Conservation (phyloP, 2,329 filamentous ascomycete genomes). For the Zalaria sp. region DNA sequence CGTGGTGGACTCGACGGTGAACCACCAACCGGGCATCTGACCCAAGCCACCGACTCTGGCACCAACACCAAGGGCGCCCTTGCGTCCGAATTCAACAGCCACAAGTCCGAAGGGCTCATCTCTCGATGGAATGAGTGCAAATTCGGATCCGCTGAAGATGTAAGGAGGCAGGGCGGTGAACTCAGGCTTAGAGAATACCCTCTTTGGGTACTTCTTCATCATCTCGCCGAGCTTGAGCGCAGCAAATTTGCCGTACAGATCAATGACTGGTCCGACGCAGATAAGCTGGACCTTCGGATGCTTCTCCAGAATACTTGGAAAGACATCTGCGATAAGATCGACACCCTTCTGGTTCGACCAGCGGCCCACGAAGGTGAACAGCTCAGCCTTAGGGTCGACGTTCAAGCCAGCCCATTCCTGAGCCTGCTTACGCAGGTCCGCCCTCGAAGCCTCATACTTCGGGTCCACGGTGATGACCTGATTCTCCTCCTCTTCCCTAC, state of each 20-base stretch:
- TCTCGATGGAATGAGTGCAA: conserved; percentile 52
- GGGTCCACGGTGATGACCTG: conserved; percentile 38
- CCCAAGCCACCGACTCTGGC: conserved; percentile 52
- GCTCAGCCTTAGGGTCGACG: conserved; percentile 45
- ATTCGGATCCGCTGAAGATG: conserved; percentile 54
- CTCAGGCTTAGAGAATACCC: conserved; percentile 54
- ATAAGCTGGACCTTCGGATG: conserved; percentile 47
- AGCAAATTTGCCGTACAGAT: conserved; percentile 54
- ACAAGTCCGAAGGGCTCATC: conserved; percentile 58
- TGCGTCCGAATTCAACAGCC: conserved; percentile 54
- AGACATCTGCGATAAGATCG: conserved; percentile 54
- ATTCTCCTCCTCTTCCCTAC: conserved; percentile 36
- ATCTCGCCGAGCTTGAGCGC: conserved; percentile 49
- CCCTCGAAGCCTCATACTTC: conserved; percentile 39
- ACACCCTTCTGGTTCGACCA: conserved; percentile 59
- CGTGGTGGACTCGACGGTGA: conserved; percentile 50
- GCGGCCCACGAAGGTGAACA: conserved; percentile 55
- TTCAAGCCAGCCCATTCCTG: conserved; percentile 55
- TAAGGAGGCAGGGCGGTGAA: conserved; percentile 53
- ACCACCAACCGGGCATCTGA: conserved; percentile 63
- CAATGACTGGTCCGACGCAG: conserved; percentile 50
- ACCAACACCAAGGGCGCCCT: conserved; percentile 53
- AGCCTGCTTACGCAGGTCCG: conserved; percentile 43
- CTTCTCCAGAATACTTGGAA: conserved; percentile 47
- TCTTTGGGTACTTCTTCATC: conserved; percentile 50